Evolutionary conservation across 176 grass and related monocot genomes (phyloP).

Genomic region (Oryza longistaminata): DNA sequence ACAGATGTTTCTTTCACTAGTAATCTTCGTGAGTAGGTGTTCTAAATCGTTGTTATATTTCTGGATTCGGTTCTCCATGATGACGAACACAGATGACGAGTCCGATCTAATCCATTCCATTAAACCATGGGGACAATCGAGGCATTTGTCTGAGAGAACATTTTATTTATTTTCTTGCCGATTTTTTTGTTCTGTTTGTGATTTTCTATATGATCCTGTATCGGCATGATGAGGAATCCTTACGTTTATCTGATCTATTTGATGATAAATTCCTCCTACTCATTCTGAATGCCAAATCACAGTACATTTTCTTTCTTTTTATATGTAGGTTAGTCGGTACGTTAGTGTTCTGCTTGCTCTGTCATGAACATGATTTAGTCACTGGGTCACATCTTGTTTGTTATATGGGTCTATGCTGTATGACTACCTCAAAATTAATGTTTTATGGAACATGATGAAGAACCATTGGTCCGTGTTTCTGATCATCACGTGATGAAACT

Average conservation of each 20-base stretch:
- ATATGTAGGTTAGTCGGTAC: not conserved
- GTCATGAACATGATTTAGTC: not conserved
- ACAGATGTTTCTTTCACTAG: too few species aligned
- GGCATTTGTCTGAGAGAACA: conserved; percentile 30
- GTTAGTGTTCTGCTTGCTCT: not conserved
- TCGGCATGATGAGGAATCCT: conserved; percentile 46
- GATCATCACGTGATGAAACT: conserved; percentile 41
- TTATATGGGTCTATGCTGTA: too few species aligned
- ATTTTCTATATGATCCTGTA: not conserved
- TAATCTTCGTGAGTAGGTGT: too few species aligned
- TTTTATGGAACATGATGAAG: conserved; percentile 36
- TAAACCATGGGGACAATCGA: conserved; percentile 14
- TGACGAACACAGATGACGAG: conserved; percentile 32
- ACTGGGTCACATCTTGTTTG: too few species aligned
- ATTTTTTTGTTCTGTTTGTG: not conserved
- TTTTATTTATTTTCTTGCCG: not conserved
- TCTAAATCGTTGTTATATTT: not conserved
- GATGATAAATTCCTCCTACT: conserved; percentile 65
- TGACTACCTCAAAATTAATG: not conserved
- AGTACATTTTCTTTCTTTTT: not conserved
- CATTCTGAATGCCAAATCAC: conserved; percentile 50
- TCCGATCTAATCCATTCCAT: conserved; percentile 42
- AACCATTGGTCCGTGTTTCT: conserved; percentile 59
- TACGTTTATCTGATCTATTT: conserved; percentile 21
- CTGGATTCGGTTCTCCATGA: conserved; percentile 21